A percentile compares a stretch with the other conserved stretches of the same genome.
phyloP scores from a whole-genome alignment of 2,329 filamentous ascomycete genomes.

The Fusarium avenaceum region DNA sequence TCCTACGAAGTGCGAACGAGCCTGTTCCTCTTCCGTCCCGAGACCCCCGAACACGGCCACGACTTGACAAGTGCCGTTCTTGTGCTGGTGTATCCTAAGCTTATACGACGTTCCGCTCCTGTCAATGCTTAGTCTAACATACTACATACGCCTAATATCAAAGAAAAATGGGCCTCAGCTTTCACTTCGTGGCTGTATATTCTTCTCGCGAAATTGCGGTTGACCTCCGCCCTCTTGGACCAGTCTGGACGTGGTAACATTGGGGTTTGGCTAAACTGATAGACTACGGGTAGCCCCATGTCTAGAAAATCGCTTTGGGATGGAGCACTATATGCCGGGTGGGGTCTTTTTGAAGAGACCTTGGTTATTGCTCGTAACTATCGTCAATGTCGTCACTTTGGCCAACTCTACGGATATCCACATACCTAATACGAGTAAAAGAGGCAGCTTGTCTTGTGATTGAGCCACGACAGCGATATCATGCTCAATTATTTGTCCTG shows the following conservation, averaged over 20 bases:
- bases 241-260: not conserved
- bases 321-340: conserved; percentile 30
- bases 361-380: conserved; percentile 19
- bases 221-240: conserved; percentile 22
- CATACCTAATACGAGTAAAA: conserved; percentile 8
- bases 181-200: conserved; percentile 23
- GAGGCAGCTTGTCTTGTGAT: conserved; percentile 9
- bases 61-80: not conserved
- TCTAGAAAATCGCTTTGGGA: conserved; percentile 25
- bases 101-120: conserved; percentile 2
- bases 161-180: conserved; percentile 7
- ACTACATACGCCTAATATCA: not conserved
- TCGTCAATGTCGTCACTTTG: conserved; percentile 34
- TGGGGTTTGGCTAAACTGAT: conserved; percentile 15
- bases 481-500: not conserved
- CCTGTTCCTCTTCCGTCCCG: conserved; percentile 27
- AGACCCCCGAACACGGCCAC: conserved; percentile 24
- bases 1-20: conserved; percentile 16
- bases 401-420: conserved; percentile 19
- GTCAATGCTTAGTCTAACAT: not conserved
- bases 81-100: conserved; percentile 7
- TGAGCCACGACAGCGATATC: not conserved
- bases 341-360: conserved; percentile 15
- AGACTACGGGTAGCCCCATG: conserved; percentile 13
- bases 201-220: conserved; percentile 23